Evolutionary conservation across 192 early-diverging fungal species (phyloP).

Genomic region (Backusella australiensis): DNA sequence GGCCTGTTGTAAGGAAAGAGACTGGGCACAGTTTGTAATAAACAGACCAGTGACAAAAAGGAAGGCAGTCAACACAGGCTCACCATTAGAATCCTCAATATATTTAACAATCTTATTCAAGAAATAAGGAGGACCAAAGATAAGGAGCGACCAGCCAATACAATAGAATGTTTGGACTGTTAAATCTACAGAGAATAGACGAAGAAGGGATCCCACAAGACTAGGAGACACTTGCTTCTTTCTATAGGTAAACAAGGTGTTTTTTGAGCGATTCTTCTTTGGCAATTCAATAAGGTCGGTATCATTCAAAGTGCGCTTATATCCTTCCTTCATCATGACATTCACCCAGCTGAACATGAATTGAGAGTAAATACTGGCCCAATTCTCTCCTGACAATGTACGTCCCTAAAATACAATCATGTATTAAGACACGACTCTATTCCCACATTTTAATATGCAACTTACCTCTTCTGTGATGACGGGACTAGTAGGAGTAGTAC

Average conservation of each 20-base stretch:
- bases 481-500: conserved; percentile 11
- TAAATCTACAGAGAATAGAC: conserved; percentile 41
- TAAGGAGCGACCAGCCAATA: conserved; percentile 20
- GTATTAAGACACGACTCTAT: neutral
- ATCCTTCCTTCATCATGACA: conserved; percentile 50
- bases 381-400: conserved; percentile 25
- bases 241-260: conserved; percentile 18
- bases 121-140: conserved; percentile 57
- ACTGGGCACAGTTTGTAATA: conserved; percentile 42
- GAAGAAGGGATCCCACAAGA: conserved; percentile 4
- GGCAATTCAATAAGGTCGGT: conserved; percentile 51
- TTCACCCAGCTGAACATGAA: conserved; percentile 55
- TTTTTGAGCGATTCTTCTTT: conserved; percentile 42
- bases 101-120: conserved; percentile 54
- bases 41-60: conserved; percentile 62
- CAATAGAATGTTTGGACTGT: conserved; percentile 33
- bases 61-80: conserved; percentile 40
- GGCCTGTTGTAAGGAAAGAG: conserved; percentile 46
- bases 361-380: conserved; percentile 31
- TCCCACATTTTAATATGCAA: neutral
- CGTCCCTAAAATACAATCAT: conserved; percentile 18
- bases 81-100: conserved; percentile 39
- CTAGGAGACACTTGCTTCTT: neutral
- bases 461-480: conserved; percentile 28
- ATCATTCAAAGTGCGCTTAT: conserved; percentile 43